These are phyloP conservation scores for Phlebiopsis gigantea DNA, from an alignment of 768 basidiomycete genomes.

Conservation along the genomic window DNA sequence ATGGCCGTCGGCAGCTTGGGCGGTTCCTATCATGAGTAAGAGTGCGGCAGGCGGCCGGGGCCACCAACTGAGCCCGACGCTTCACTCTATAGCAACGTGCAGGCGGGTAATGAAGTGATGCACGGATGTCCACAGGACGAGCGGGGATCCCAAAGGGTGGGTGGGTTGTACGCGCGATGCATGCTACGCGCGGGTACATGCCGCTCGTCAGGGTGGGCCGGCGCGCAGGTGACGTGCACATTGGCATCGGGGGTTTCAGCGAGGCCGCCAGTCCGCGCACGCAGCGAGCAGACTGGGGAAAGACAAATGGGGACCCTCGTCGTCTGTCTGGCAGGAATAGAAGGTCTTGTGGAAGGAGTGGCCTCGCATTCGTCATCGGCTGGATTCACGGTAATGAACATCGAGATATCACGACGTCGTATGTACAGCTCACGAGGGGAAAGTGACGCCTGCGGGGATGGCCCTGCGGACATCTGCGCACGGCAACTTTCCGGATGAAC, in stretches of 20 bases:
- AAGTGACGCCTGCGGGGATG: not conserved
- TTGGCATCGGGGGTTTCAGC: not conserved
- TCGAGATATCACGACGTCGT: not conserved
- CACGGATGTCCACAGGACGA: not conserved
- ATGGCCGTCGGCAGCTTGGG: not conserved
- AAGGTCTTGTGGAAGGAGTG: not conserved
- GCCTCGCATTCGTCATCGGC: conserved; percentile 1
- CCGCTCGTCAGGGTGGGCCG: conserved; percentile 1
- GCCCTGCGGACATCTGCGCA: conserved; percentile 1
- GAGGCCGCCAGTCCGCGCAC: not conserved
- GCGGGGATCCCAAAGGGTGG: not conserved
- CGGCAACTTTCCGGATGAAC: not conserved
- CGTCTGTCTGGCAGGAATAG: not conserved
- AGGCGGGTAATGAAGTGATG: not conserved
- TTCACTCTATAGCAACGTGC: not conserved
- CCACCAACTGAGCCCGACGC: not conserved
- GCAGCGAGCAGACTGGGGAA: not conserved
- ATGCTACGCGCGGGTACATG: not conserved
- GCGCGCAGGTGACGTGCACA: not conserved
- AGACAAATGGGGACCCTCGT: not conserved
- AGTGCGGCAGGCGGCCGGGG: not conserved
- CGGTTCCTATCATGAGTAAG: not conserved
- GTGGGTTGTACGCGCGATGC: not conserved
- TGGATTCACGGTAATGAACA: not conserved
- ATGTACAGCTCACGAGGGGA: not conserved